phyloP scores from a whole-genome alignment of 208 protist genomes.

The Crithidia sp. region DNA sequence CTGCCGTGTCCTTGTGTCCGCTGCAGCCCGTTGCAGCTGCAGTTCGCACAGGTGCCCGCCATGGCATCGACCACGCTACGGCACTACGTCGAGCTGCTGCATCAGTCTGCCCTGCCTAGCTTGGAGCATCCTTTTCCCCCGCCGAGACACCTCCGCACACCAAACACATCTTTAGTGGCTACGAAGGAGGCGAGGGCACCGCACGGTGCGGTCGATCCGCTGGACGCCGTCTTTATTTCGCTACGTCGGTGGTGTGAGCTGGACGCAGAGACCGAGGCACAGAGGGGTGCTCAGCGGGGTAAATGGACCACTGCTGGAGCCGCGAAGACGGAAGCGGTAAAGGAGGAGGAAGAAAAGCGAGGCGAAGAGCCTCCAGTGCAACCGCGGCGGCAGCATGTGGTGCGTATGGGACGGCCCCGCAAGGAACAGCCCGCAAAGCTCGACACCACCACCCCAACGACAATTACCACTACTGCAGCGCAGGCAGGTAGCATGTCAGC shows the following conservation, averaged over 20 bases:
- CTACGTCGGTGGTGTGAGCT: conserved; percentile 21
- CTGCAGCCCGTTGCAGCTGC: conserved; percentile 27
- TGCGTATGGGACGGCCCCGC: neutral
- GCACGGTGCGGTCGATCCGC: neutral
- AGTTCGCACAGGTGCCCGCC: conserved; percentile 38
- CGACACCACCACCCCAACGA: no score
- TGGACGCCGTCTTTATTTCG: conserved; percentile 24
- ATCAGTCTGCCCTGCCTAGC: conserved; percentile 25
- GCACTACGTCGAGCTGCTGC: conserved; percentile 26
- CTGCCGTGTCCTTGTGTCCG: conserved; percentile 16
- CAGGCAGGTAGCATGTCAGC: no score
- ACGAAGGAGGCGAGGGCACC: no score
- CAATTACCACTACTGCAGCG: no score
- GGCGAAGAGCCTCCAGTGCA: neutral
- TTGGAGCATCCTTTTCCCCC: conserved; percentile 11
- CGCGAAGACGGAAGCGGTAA: neutral
- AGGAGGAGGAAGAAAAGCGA: neutral
- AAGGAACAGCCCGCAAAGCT: no score
- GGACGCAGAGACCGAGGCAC: no score
- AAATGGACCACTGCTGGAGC: no score
- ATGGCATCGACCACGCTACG: conserved; percentile 21
- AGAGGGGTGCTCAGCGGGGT: no score
- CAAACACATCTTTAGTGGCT: no score
- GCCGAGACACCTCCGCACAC: neutral
- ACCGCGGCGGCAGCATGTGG: neutral